Evolutionary conservation across 257 asterid species (phyloP).

Genomic region (Ilex asprella): DNA sequence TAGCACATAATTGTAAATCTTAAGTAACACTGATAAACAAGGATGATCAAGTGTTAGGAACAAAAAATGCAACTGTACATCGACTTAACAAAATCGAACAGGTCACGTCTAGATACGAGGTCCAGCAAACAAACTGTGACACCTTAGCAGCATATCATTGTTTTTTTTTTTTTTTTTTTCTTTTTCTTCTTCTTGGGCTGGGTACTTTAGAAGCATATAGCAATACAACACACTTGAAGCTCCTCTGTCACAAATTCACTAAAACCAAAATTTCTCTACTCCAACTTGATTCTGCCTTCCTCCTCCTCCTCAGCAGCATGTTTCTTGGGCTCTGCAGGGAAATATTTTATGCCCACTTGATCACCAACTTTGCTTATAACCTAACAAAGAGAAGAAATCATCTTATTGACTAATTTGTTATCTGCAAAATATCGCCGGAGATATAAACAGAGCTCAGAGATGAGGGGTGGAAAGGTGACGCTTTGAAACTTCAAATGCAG

Average conservation of each 20-base stretch:
- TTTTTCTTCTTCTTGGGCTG: not conserved
- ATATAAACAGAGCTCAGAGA: not conserved
- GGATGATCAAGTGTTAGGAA: not conserved
- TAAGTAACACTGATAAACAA: too few species aligned
- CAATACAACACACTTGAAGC: too few species aligned
- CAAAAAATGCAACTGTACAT: not conserved
- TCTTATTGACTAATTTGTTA: too few species aligned
- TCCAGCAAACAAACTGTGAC: not conserved
- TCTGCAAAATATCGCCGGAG: too few species aligned
- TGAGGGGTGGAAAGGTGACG: not conserved
- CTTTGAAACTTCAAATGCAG: too few species aligned
- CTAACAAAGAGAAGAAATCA: constrained; percentile 19
- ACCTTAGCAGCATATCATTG: constrained; percentile 2
- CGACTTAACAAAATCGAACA: too few species aligned
- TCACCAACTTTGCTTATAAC: constrained; percentile 79
- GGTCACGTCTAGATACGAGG: not conserved
- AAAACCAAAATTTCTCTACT: constrained; percentile 21
- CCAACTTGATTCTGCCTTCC: constrained; percentile 56
- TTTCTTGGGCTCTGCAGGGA: constrained; percentile 78
- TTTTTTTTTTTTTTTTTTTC: constrained; percentile 6
- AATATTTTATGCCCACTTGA: constrained; percentile 75
- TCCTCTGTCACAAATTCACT: too few species aligned
- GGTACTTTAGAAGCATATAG: not conserved
- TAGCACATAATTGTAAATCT: too few species aligned
- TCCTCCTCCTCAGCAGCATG: constrained; percentile 51